Conservation (phyloP, 371 early-diverging fungal genomes). For the Blastocladiella emersonii region DNA sequence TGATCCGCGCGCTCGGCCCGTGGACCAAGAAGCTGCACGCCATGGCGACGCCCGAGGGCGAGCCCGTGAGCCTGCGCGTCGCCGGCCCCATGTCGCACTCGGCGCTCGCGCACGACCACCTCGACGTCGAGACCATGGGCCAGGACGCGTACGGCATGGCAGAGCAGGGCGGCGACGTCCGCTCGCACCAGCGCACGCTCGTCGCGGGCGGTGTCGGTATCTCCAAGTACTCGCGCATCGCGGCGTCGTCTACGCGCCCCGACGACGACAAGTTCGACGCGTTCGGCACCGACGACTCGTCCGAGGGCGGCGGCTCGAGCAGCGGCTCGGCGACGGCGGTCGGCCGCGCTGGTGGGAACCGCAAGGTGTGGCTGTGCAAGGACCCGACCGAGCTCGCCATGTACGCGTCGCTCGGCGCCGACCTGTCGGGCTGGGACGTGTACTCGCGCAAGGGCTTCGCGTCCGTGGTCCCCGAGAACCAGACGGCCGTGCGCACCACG, state of each 20-base stretch:
- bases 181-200: neutral
- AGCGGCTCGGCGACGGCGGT: too few species aligned
- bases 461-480: neutral
- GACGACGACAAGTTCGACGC: too few species aligned
- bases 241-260: too few species aligned
- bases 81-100: neutral
- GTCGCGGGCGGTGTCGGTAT: neutral
- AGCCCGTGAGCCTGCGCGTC: neutral
- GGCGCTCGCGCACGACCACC: too few species aligned
- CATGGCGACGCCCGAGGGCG: neutral
- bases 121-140: too few species aligned
- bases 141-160: too few species aligned
- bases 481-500: neutral
- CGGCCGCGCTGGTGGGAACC: neutral
- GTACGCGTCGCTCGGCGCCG: neutral
- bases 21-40: neutral
- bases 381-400: neutral
- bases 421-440: neutral
- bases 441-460: neutral
- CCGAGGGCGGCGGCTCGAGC: too few species aligned
- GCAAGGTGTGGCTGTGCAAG: slow-evolving; percentile 3
- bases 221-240: neutral
- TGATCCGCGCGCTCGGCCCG: neutral
- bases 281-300: neutral
- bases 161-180: too few species aligned